Conservation (phyloP, 108 stramenopile genomes). For the Bacterosira constricta region DNA sequence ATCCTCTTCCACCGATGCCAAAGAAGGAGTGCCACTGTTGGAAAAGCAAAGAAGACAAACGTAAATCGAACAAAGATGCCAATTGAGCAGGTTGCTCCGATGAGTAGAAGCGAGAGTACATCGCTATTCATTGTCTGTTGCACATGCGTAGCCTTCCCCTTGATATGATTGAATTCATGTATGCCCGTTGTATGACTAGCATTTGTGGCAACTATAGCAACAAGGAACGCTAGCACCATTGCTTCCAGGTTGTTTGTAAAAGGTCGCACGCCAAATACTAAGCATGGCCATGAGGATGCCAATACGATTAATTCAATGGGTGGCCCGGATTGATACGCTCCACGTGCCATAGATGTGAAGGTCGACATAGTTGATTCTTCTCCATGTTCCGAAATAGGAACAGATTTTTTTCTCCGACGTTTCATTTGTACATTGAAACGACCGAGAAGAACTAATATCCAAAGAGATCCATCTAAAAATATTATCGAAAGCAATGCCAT, state of each 20-base stretch:
- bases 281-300: slow-evolving; percentile 72
- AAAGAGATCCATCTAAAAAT: slow-evolving; percentile 62
- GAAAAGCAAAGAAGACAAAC: slow-evolving; percentile 73
- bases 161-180: neutral
- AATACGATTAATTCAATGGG: slow-evolving; percentile 59
- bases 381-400: no score
- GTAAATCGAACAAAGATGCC: slow-evolving; percentile 81
- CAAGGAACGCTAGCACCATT: slow-evolving; percentile 59
- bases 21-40: slow-evolving; percentile 51
- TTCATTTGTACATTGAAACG: neutral
- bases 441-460: slow-evolving; percentile 26
- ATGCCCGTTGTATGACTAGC: neutral
- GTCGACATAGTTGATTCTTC: no score
- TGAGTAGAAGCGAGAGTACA: slow-evolving; percentile 5
- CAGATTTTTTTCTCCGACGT: no score
- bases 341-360: neutral
- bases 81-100: slow-evolving; percentile 63
- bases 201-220: slow-evolving; percentile 31
- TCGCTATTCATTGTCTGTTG: neutral
- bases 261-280: slow-evolving; percentile 66
- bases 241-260: slow-evolving; percentile 85
- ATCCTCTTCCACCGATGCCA: slow-evolving; percentile 30
- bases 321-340: slow-evolving; percentile 7
- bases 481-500: slow-evolving; percentile 66
- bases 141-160: neutral